Percentiles rank a stretch among this genome's conserved stretches.
phyloP scores from a whole-genome alignment of 2,329 filamentous ascomycete genomes.

The Monosporascus cannonballus region DNA sequence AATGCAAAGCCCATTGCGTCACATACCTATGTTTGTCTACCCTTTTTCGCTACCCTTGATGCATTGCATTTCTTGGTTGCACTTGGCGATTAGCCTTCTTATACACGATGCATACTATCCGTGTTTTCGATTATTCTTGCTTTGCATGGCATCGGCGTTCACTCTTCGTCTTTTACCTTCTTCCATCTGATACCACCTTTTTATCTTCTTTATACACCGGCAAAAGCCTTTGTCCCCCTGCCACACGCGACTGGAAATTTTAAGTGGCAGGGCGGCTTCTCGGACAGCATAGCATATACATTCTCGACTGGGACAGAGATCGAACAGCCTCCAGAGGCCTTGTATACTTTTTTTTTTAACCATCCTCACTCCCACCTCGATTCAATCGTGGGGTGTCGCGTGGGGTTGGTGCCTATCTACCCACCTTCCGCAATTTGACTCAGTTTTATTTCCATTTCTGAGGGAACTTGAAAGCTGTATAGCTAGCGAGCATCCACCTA shows the following conservation, averaged over 20 bases:
- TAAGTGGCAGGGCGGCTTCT: background rate
- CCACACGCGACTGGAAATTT: background rate
- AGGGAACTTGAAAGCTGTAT: no score
- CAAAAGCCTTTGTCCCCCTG: background rate
- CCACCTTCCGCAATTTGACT: no score
- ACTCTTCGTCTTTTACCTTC: slow-evolving; percentile 1
- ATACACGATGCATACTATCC: background rate
- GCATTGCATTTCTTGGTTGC: background rate
- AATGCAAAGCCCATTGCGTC: no score
- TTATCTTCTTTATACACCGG: slow-evolving; percentile 1
- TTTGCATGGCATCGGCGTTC: slow-evolving; percentile 33
- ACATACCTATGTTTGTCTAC: background rate
- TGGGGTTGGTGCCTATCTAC: background rate
- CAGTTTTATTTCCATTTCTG: no score
- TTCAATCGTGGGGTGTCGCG: background rate
- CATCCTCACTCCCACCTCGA: background rate
- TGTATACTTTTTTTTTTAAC: background rate
- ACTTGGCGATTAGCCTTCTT: background rate
- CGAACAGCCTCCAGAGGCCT: background rate
- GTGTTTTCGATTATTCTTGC: slow-evolving; percentile 2
- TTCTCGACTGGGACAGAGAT: background rate
- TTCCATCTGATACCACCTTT: slow-evolving; percentile 6
- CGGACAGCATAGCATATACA: background rate
- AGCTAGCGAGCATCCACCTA: no score
- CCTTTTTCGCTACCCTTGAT: background rate